These are phyloP conservation scores for Moricandia moricandioides DNA, from an alignment of 345 rosid species.

Conservation along the genomic window DNA sequence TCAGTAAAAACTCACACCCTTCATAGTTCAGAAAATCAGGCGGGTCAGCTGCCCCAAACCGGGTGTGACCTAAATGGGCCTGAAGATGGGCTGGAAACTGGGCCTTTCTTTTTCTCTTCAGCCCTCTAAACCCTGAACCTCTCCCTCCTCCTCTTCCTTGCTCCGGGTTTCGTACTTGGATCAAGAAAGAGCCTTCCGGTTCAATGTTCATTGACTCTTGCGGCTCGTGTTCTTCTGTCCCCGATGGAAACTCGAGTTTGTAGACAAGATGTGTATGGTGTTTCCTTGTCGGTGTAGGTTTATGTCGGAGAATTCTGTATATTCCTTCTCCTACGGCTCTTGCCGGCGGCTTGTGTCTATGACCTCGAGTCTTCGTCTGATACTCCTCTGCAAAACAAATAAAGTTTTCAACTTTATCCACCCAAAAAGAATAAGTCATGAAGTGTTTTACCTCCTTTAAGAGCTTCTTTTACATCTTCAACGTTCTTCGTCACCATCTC, in stretches of 20 bases:
- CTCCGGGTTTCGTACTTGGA: slow-evolving; percentile 69
- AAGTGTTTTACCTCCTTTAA: slow-evolving; percentile 50
- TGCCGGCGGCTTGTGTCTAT: slow-evolving; percentile 44
- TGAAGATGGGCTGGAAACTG: slow-evolving; percentile 67
- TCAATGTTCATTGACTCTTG: slow-evolving; percentile 66
- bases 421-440: neutral
- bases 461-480: slow-evolving; percentile 54
- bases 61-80: slow-evolving; percentile 47
- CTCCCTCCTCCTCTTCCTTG: slow-evolving; percentile 32
- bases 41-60: slow-evolving; percentile 59
- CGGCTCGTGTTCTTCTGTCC: slow-evolving; percentile 42
- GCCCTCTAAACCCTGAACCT: slow-evolving; percentile 45
- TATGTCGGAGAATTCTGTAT: slow-evolving; percentile 67
- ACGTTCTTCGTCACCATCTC: slow-evolving; percentile 63
- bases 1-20: slow-evolving; percentile 73
- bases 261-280: slow-evolving; percentile 70
- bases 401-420: neutral
- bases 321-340: slow-evolving; percentile 76
- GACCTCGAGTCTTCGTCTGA: slow-evolving; percentile 62
- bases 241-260: slow-evolving; percentile 62
- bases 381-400: slow-evolving; percentile 53
- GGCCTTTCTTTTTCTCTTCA: slow-evolving; percentile 60
- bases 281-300: slow-evolving; percentile 34
- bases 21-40: slow-evolving; percentile 67
- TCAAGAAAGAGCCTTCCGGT: slow-evolving; percentile 63